Evolutionary conservation across 1,284 basidiomycete species (phyloP).

Genomic region (Trichosporon ovoides): DNA sequence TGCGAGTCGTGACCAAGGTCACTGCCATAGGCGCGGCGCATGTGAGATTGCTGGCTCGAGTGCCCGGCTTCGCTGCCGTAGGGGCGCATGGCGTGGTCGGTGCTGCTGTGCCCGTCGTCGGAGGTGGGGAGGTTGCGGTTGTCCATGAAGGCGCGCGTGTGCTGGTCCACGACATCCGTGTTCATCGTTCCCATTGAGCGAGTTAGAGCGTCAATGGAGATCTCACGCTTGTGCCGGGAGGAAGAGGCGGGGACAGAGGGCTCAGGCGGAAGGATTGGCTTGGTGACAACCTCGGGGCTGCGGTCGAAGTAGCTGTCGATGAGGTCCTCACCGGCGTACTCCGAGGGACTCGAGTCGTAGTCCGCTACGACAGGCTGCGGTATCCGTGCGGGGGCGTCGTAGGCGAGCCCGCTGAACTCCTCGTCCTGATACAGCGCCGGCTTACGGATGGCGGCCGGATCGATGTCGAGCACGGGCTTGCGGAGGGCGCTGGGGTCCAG

Average conservation of each 20-base stretch:
- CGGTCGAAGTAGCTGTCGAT: neutral
- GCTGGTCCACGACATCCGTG: neutral
- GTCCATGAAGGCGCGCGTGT: neutral
- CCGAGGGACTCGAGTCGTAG: neutral
- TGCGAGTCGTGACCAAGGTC: neutral
- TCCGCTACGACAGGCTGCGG: too few species aligned
- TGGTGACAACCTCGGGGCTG: neutral
- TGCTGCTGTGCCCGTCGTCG: neutral
- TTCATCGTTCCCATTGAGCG: too few species aligned
- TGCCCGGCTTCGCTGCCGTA: conserved; percentile 1
- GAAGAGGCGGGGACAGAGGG: too few species aligned
- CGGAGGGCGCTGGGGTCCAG: too few species aligned
- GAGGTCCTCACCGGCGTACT: neutral
- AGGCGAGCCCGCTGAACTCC: neutral
- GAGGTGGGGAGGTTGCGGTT: neutral
- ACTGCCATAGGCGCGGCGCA: neutral
- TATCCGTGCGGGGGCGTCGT: conserved; percentile 6
- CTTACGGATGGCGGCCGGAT: neutral
- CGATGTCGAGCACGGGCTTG: neutral
- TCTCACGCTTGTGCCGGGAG: too few species aligned
- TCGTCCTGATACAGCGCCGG: neutral
- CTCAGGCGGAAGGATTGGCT: neutral
- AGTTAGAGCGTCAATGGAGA: neutral
- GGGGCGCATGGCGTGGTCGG: neutral
- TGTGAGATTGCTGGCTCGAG: too few species aligned